These are phyloP conservation scores for Talaromyces ruber DNA, from an alignment of 495 filamentous ascomycete species.

Conservation along the genomic window DNA sequence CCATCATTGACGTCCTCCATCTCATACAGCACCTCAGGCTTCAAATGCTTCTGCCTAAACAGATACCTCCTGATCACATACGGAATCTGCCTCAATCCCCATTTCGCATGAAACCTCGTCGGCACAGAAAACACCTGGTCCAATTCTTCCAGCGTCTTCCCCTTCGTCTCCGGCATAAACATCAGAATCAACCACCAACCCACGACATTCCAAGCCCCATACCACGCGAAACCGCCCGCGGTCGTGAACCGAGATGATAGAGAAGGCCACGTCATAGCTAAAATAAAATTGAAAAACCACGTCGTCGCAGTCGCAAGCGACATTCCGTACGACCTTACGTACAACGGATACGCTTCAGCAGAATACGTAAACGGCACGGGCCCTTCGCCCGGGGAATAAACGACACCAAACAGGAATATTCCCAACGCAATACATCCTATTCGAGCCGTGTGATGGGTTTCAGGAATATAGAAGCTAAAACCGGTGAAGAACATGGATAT, in stretches of 20 bases:
- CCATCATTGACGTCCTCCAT: conserved; percentile 16
- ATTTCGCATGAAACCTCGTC: conserved; percentile 34
- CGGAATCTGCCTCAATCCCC: conserved; percentile 38
- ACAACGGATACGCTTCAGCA: conserved; percentile 71
- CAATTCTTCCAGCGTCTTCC: conserved; percentile 36
- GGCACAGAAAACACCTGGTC: conserved; percentile 45
- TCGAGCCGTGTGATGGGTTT: conserved; percentile 30
- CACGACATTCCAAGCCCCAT: conserved; percentile 44
- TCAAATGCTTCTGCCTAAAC: conserved; percentile 19
- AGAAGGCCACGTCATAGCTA: conserved; percentile 52
- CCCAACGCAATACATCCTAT: conserved; percentile 56
- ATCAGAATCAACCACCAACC: conserved; percentile 40
- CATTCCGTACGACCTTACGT: conserved; percentile 66
- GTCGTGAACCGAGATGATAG: conserved; percentile 42
- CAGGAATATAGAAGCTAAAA: conserved; percentile 69
- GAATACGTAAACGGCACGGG: conserved; percentile 81
- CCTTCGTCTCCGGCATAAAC: conserved; percentile 45
- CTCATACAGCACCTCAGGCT: conserved; percentile 32
- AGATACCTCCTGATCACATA: conserved; percentile 40
- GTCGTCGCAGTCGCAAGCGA: conserved; percentile 57
- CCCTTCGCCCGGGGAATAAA: conserved; percentile 74
- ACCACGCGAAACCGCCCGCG: conserved; percentile 47
- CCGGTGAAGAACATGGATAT: conserved; percentile 70
- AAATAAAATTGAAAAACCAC: conserved; percentile 43
- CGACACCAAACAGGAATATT: conserved; percentile 66